Evolutionary conservation across 169 alveolate species (phyloP).

Genomic region (Cryptosporidium meleagridis): DNA sequence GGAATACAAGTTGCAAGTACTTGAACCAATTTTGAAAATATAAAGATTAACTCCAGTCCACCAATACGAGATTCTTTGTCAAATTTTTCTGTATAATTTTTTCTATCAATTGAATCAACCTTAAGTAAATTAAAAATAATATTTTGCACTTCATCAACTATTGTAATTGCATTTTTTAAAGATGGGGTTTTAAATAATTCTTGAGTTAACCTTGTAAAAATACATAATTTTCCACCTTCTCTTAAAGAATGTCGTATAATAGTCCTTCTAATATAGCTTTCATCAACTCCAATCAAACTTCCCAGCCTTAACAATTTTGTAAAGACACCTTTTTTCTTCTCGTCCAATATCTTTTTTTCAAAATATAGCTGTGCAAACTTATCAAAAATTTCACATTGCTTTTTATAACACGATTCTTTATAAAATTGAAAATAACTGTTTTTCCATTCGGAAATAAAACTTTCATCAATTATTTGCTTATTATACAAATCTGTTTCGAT

Average conservation of each 20-base stretch:
- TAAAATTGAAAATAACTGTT: slow-evolving; percentile 5
- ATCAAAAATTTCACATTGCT: slow-evolving; percentile 34
- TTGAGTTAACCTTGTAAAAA: slow-evolving; percentile 29
- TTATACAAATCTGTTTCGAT: background rate
- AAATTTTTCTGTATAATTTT: background rate
- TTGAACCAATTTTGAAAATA: slow-evolving; percentile 32
- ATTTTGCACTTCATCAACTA: slow-evolving; percentile 64
- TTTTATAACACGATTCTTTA: slow-evolving; percentile 18
- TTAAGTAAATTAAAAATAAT: slow-evolving; percentile 15
- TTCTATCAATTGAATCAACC: background rate
- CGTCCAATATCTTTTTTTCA: background rate
- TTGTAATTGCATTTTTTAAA: slow-evolving; percentile 40
- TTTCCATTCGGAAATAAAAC: slow-evolving; percentile 24
- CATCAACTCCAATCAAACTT: slow-evolving; percentile 62
- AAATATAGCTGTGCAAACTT: slow-evolving; percentile 1
- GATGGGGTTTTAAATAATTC: slow-evolving; percentile 56
- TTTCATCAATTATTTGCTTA: background rate
- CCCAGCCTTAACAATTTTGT: slow-evolving; percentile 61
- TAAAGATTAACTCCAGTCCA: slow-evolving; percentile 7
- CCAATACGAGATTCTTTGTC: background rate
- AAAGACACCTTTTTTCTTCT: slow-evolving; percentile 15
- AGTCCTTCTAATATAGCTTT: slow-evolving; percentile 50
- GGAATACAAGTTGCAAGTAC: slow-evolving; percentile 67
- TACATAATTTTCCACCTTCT: background rate
- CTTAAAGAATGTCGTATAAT: slow-evolving; percentile 24